Percentiles rank a stretch among this genome's conserved stretches.
Conservation (phyloP, 331 rosid species). For the Cydonia oblonga region DNA sequence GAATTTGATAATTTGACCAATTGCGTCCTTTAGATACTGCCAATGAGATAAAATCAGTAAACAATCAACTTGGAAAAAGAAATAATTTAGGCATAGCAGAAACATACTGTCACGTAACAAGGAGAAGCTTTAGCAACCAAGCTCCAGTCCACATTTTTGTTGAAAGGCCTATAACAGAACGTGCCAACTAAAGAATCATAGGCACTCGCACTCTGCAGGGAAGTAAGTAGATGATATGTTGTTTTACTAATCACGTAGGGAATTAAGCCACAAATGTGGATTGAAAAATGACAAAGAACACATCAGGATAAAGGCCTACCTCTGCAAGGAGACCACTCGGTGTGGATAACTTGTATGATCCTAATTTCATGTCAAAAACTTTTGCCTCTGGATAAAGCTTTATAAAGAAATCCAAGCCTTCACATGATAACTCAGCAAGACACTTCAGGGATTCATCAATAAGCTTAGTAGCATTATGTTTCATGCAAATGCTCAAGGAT, state of each 20-base stretch:
- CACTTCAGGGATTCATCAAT: conserved; percentile 55
- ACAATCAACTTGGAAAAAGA: conserved; percentile 1
- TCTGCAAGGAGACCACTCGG: conserved; percentile 89
- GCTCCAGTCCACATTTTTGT: conserved; percentile 84
- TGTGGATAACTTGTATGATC: conserved; percentile 73
- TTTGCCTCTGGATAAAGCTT: conserved; percentile 87
- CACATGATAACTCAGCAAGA: conserved; percentile 88
- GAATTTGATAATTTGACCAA: conserved; percentile 69
- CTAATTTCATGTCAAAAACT: conserved; percentile 68
- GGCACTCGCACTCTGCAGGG: conserved; percentile 80
- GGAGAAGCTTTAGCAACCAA: conserved; percentile 96
- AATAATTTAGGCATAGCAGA: conserved; percentile 1
- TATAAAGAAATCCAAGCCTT: conserved; percentile 63
- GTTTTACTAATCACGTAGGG: background rate
- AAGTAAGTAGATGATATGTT: conserved; percentile 10
- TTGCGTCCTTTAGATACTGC: conserved; percentile 81
- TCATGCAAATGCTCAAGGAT: conserved; percentile 68
- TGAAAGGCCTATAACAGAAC: conserved; percentile 72
- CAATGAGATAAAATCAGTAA: conserved; percentile 17
- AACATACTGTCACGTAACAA: conserved; percentile 87
- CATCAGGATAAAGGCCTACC: conserved; percentile 33
- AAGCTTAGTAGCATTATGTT: conserved; percentile 86
- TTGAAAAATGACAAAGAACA: background rate
- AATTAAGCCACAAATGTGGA: conserved; percentile 3
- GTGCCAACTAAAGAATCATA: conserved; percentile 64